These are phyloP conservation scores for Phytophthora quininea DNA, from an alignment of 352 stramenopile genomes.

Conservation along the genomic window DNA sequence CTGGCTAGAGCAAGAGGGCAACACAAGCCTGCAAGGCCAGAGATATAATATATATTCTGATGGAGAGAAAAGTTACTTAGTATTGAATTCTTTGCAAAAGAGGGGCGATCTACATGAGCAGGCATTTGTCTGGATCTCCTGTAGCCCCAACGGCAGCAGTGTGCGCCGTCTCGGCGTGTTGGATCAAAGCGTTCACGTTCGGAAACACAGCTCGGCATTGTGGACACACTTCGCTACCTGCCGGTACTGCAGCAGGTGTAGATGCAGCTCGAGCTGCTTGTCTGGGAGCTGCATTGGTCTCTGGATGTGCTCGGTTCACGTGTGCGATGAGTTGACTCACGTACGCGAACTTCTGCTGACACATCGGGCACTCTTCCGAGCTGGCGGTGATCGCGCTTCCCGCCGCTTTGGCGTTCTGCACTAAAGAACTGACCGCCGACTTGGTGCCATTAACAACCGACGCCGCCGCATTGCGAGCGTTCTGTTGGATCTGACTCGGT, in stretches of 20 bases:
- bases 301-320: constrained; percentile 73
- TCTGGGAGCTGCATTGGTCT: constrained; percentile 16
- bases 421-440: constrained; percentile 47
- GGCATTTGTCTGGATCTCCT: constrained; percentile 61
- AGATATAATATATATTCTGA: constrained; percentile 41
- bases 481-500: constrained; percentile 33
- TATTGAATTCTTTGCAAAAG: too few relatives aligned
- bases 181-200: constrained; percentile 61
- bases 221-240: constrained; percentile 65
- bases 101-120: constrained; percentile 48
- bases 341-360: constrained; percentile 74
- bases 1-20: constrained; percentile 37
- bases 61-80: constrained; percentile 5
- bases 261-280: constrained; percentile 3
- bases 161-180: constrained; percentile 65
- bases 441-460: constrained; percentile 47
- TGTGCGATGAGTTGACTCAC: constrained; percentile 77
- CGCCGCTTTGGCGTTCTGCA: constrained; percentile 53
- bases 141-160: constrained; percentile 20
- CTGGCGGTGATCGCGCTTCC: constrained; percentile 36
- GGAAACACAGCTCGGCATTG: constrained; percentile 65
- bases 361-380: constrained; percentile 74
- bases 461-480: constrained; percentile 36
- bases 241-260: constrained; percentile 3
- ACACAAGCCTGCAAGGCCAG: constrained; percentile 10